A percentile compares a stretch with the other conserved stretches of the same genome.
Evolutionary conservation across 139 green algal genomes (phyloP).

Genomic region (Ulvella scutata): DNA sequence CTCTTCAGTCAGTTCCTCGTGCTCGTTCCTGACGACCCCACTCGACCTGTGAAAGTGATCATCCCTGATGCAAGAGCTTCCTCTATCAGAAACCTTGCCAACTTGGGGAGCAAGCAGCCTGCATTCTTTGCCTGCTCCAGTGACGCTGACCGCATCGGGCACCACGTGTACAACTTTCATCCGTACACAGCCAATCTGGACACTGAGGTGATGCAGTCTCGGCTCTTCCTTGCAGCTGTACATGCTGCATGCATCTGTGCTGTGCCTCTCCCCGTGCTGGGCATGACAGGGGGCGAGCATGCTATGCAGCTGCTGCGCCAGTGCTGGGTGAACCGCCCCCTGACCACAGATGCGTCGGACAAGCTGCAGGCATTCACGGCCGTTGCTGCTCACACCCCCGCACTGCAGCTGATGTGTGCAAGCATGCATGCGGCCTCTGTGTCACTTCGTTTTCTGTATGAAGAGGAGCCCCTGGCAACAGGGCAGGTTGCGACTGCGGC

Average conservation of each 20-base stretch:
- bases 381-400: slow-evolving; percentile 11
- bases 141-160: background rate
- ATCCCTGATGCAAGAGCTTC: too few species aligned
- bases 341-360: slow-evolving; percentile 12
- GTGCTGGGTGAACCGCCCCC: slow-evolving; percentile 26
- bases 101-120: too few species aligned
- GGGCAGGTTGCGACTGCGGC: background rate
- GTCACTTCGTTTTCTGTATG: background rate
- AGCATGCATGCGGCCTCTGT: background rate
- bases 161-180: background rate
- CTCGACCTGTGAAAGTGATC: too few species aligned
- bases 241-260: slow-evolving; percentile 31
- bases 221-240: slow-evolving; percentile 43
- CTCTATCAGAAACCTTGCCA: too few species aligned
- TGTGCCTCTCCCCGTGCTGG: slow-evolving; percentile 28
- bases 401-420: slow-evolving; percentile 4
- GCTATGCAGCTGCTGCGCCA: slow-evolving; percentile 30
- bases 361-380: slow-evolving; percentile 4
- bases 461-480: background rate
- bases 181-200: background rate
- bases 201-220: background rate
- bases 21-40: too few species aligned
- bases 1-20: too few species aligned
- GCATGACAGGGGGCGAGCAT: slow-evolving; percentile 21
- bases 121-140: too few species aligned